Evolutionary conservation across 164 flowering plant species (phyloP).

Genomic region (Houttuynia cordata): DNA sequence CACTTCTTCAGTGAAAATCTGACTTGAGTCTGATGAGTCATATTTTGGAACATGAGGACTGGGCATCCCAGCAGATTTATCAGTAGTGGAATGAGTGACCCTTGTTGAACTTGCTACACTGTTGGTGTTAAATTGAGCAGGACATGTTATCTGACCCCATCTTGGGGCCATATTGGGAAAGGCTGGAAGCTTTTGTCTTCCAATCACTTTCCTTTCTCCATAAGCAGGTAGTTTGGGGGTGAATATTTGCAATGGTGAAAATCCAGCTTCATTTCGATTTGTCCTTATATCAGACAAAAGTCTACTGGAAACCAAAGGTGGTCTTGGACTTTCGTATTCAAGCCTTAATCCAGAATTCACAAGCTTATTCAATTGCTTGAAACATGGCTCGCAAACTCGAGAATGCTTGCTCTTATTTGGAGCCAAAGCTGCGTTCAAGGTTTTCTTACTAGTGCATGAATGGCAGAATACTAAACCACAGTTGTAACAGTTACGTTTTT

Average conservation of each 20-base stretch:
- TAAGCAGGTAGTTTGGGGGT: conserved; percentile 13
- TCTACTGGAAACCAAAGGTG: conserved; percentile 9
- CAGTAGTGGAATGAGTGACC: conserved; percentile 5
- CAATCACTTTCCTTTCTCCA: conserved; percentile 13
- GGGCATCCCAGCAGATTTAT: conserved; percentile 7
- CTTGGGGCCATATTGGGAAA: conserved; percentile 19
- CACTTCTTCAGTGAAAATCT: conserved; percentile 34
- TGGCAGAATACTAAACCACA: conserved; percentile 56
- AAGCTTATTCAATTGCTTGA: conserved; percentile 17
- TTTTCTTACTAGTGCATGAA: conserved; percentile 48
- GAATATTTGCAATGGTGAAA: conserved; percentile 9
- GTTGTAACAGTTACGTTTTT: conserved; percentile 57
- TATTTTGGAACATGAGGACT: neutral
- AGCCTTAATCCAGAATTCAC: conserved; percentile 4
- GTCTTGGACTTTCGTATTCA: conserved; percentile 21
- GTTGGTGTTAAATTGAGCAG: conserved; percentile 19
- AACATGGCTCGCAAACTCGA: conserved; percentile 61
- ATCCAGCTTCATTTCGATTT: conserved; percentile 11
- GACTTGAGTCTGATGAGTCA: conserved; percentile 17
- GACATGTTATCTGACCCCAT: conserved; percentile 53
- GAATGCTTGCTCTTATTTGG: conserved; percentile 36
- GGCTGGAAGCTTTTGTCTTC: conserved; percentile 11
- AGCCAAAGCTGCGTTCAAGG: conserved; percentile 42
- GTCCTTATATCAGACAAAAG: conserved; percentile 12
- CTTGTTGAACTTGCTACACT: conserved; percentile 8